Conservation (phyloP, 1,139 yeast genomes). For the Lodderomyces parapsilosis region DNA sequence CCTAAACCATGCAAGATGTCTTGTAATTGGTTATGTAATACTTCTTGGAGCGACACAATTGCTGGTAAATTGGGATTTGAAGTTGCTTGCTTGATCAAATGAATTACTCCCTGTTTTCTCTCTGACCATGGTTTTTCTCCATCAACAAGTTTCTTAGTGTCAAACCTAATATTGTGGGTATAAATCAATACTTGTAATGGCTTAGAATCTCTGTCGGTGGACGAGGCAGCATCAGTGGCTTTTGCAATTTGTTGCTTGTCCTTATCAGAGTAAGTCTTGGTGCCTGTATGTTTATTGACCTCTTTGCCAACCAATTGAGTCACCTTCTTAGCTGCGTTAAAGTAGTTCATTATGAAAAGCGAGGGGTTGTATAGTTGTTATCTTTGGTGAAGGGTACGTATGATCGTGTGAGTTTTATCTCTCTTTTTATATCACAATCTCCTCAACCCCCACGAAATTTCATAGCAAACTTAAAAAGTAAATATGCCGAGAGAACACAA, state of each 20-base stretch:
- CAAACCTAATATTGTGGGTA: conserved; percentile 29
- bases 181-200: conserved; percentile 17
- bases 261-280: neutral
- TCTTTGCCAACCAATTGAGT: neutral
- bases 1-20: conserved; percentile 25
- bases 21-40: conserved; percentile 26
- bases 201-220: neutral
- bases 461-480: neutral
- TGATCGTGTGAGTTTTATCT: neutral
- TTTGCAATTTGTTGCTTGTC: neutral
- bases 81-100: conserved; percentile 21
- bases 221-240: neutral
- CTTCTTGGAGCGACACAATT: conserved; percentile 31
- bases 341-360: neutral
- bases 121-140: conserved; percentile 27
- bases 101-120: conserved; percentile 18
- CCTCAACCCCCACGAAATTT: neutral
- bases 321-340: conserved; percentile 1
- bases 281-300: conserved; percentile 1
- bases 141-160: conserved; percentile 18
- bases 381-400: neutral
- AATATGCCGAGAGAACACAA: neutral
- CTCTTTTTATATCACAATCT: neutral
- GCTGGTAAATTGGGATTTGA: conserved; percentile 13
- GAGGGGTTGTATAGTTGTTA: neutral